Evolutionary conservation across 2,329 filamentous ascomycete genomes (phyloP).

Genomic region (Alternaria brassicae): DNA sequence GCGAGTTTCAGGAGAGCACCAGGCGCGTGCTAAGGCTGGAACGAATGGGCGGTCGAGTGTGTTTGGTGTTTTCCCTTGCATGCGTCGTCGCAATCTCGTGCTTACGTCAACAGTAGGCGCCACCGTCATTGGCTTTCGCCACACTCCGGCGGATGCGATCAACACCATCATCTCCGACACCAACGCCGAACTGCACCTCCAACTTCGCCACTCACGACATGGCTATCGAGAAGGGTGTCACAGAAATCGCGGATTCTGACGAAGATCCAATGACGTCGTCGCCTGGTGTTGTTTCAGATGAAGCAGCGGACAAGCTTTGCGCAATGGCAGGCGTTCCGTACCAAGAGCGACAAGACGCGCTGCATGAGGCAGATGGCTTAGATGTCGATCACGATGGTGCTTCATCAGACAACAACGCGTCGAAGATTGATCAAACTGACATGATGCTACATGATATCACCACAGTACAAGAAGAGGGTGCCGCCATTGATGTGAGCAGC

Average conservation of each 20-base stretch:
- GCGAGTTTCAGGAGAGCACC: conserved; percentile 23
- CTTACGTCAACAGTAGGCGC: conserved; percentile 35
- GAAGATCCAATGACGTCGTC: conserved; percentile 44
- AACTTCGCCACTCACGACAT: conserved; percentile 27
- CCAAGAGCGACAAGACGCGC: conserved; percentile 32
- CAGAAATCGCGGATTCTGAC: conserved; percentile 45
- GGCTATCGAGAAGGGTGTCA: conserved; percentile 25
- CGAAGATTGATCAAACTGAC: conserved; percentile 16
- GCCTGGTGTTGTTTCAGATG: conserved; percentile 23
- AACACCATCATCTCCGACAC: conserved; percentile 14
- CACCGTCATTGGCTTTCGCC: conserved; percentile 29
- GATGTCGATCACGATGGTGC: conserved; percentile 17
- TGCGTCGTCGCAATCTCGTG: conserved; percentile 24
- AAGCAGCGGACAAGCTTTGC: conserved; percentile 32
- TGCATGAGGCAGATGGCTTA: conserved; percentile 25
- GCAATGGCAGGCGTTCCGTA: conserved; percentile 13
- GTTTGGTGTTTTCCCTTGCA: conserved; percentile 22
- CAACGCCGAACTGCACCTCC: background rate
- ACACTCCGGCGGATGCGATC: conserved; percentile 9
- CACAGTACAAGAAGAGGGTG: background rate
- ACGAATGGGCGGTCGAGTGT: background rate
- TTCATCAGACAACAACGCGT: conserved; percentile 20
- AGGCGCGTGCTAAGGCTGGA: conserved; percentile 6
- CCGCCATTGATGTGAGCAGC: background rate
- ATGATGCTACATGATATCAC: conserved; percentile 6